Conservation (phyloP, 2,329 filamentous ascomycete species). For the Podosphaera fusca region DNA sequence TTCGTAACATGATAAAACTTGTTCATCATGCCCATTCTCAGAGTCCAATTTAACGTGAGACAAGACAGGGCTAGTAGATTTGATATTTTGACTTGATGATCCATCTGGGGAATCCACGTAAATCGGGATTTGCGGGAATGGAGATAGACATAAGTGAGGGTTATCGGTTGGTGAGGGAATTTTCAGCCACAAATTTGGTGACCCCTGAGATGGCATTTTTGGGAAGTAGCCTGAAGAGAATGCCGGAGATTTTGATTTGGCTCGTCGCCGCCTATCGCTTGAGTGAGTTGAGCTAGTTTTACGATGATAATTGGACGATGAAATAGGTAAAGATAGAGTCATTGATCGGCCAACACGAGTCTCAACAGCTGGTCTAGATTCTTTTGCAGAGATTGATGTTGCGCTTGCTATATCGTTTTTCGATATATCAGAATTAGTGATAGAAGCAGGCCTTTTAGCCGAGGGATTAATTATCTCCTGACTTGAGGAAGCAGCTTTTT, state of each 20-base stretch:
- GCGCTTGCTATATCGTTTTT: conserved; percentile 18
- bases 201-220: conserved; percentile 4
- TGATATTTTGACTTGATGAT: conserved; percentile 11
- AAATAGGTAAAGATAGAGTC: conserved; percentile 4
- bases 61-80: conserved; percentile 13
- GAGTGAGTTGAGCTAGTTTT: no score
- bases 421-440: conserved; percentile 12
- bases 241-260: no score
- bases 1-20: conserved; percentile 7
- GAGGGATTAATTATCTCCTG: conserved; percentile 5
- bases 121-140: conserved; percentile 13
- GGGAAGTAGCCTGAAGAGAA: conserved; percentile 6
- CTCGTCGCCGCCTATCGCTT: no score
- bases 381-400: conserved; percentile 18
- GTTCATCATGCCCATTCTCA: conserved; percentile 9
- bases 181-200: conserved; percentile 10
- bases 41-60: conserved; percentile 10
- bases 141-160: conserved; percentile 11
- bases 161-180: conserved; percentile 15
- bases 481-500: conserved; percentile 15
- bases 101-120: conserved; percentile 15
- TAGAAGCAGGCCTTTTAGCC: conserved; percentile 4
- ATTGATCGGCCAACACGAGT: conserved; percentile 14
- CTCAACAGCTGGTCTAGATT: conserved; percentile 11
- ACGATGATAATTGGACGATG: no score